Base-by-base conservation (phyloP, 2,329 filamentous ascomycete species). In the Ophiostoma perfectum region DNA sequence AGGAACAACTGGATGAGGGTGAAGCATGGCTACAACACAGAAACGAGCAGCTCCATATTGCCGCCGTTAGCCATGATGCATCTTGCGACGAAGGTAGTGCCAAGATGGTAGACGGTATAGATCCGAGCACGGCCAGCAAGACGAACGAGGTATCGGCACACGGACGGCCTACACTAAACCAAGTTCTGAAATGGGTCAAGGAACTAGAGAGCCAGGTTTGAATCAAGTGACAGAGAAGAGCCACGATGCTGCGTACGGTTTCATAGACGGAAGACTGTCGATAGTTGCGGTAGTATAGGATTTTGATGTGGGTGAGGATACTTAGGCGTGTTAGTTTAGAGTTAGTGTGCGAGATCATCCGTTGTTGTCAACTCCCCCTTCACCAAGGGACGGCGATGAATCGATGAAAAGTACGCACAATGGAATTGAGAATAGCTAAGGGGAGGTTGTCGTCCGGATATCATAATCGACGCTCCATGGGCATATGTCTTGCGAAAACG, bases 141-240 rank as follows among this genome's bases (percentile, higher is more conserved):
- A 11, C 16, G 5, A 1, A 27, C 6, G 49, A 60, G 1, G 63
- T 11, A 11, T 67, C 69, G 6, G 65, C 62, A 7, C 39, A 63
- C 6, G 67, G 69, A 18, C 60, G 69, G 36, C 69, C 69, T 8
- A 70, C 69, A 8, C 11, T 70, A 38, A 65, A 49, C n/a, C 41
- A 18, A 2, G 69, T 70, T 2, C 60, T 68, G n/a, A 5, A 3
- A 14, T 62, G 66, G 64, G 38, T 70, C 16, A n/a, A 60, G 8
- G 41, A 64, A 9, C n/a, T 70, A 39, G 36, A 64, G 38, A 9
- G 6, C 7, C 49, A 18, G 49, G 7, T 6, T 8, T 55, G 49
- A 55, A 27, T 52, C 16, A 9, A 12, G 47, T 11, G 27, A 27
- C 27, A 27, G 27, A 52, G 16, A n/a, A 4, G 7, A 27, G n/a